phyloP scores from a whole-genome alignment of 1,284 basidiomycete species.

The Stygiomarasmius scandens region DNA sequence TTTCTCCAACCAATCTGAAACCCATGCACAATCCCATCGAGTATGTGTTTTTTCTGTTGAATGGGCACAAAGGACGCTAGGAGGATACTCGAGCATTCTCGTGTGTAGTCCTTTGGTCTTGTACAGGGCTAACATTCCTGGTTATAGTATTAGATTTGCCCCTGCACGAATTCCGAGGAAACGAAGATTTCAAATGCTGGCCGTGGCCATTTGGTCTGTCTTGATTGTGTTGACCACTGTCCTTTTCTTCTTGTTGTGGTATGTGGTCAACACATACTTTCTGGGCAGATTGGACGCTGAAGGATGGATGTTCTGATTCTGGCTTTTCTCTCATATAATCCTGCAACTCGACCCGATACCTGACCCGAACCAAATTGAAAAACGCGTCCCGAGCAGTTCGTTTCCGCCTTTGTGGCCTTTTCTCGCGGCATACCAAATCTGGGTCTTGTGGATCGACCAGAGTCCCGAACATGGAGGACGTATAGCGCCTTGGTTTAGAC shows the following conservation, averaged over 20 bases:
- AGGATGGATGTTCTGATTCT: not conserved
- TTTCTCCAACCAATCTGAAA: constrained; percentile 54
- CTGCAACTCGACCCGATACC: not conserved
- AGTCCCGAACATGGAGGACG: constrained; percentile 82
- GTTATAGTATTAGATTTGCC: constrained; percentile 54
- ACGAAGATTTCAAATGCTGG: constrained; percentile 83
- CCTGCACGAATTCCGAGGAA: constrained; percentile 76
- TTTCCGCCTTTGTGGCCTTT: constrained; percentile 89
- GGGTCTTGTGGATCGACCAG: constrained; percentile 77
- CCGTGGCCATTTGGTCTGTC: constrained; percentile 86
- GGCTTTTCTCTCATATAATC: not conserved
- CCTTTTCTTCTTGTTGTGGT: constrained; percentile 83
- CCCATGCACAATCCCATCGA: constrained; percentile 67
- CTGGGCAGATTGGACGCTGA: not conserved
- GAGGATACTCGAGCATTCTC: not conserved
- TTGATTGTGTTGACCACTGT: constrained; percentile 73
- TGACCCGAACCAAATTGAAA: no score
- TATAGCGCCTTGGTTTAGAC: constrained; percentile 77
- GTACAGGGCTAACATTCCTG: not conserved
- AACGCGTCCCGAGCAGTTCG: constrained; percentile 56
- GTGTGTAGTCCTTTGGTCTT: constrained; percentile 2
- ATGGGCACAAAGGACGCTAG: not conserved
- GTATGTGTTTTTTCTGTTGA: constrained; percentile 45
- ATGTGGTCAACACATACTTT: constrained; percentile 31
- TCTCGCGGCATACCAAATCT: constrained; percentile 80